These are phyloP conservation scores for Hyaloscypha finlandica DNA, from an alignment of 495 filamentous ascomycete genomes.

Conservation along the genomic window DNA sequence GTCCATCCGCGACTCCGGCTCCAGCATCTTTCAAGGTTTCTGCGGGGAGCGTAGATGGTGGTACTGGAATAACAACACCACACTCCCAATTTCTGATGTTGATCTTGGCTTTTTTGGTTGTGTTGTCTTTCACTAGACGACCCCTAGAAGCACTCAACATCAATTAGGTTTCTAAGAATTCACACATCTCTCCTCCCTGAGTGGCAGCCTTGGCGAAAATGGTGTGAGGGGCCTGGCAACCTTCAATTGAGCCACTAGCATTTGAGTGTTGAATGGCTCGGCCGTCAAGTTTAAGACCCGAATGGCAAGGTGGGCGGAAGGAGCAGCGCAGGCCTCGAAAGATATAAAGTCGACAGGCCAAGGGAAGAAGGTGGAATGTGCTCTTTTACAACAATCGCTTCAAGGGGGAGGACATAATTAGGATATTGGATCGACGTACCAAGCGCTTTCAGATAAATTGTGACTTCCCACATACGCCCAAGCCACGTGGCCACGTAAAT, in stretches of 20 bases:
- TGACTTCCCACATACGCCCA: constrained; percentile 93
- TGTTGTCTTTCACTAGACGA: constrained; percentile 66
- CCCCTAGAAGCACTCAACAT: constrained; percentile 51
- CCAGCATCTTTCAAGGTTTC: constrained; percentile 3
- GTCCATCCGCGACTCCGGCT: constrained; percentile 12
- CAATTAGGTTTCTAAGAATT: constrained; percentile 2
- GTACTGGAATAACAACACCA: constrained; percentile 71
- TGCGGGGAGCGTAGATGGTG: background rate
- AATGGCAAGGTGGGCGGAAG: background rate
- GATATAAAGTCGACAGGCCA: background rate
- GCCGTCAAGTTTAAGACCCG: too few relatives aligned
- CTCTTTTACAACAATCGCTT: too few relatives aligned
- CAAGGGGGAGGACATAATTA: constrained; percentile 3
- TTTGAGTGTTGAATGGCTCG: too few relatives aligned
- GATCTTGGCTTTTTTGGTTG: constrained; percentile 65
- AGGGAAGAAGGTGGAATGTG: background rate
- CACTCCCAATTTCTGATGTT: constrained; percentile 97
- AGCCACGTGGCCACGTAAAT: constrained; percentile 30
- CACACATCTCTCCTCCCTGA: background rate
- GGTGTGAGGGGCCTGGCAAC: too few relatives aligned
- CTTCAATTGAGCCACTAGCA: too few relatives aligned
- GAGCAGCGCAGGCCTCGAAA: background rate
- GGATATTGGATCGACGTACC: constrained; percentile 53
- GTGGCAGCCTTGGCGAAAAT: background rate
- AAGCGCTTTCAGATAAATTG: constrained; percentile 90